phyloP scores from a whole-genome alignment of 768 basidiomycete genomes.

The Gelatoporia subvermispora region DNA sequence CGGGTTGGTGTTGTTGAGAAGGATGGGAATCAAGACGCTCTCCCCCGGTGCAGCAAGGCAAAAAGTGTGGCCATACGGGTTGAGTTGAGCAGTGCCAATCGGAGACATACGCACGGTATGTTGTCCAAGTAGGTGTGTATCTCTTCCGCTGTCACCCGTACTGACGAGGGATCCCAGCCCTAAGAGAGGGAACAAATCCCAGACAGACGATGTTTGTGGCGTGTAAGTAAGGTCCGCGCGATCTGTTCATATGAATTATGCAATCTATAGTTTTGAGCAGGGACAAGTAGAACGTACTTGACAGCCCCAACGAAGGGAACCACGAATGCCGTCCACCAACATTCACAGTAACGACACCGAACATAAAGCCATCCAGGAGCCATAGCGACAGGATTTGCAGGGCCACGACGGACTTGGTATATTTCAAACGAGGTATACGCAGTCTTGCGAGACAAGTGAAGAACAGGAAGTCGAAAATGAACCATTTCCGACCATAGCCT shows the following conservation, averaged over 20 bases:
- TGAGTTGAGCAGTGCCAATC: conserved; percentile 87
- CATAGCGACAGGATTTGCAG: conserved; percentile 59
- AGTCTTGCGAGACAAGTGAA: conserved; percentile 52
- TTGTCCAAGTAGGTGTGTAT: conserved; percentile 72
- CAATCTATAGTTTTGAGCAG: conserved; percentile 20
- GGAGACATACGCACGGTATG: conserved; percentile 92
- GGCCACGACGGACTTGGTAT: conserved; percentile 55
- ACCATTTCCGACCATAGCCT: conserved; percentile 60
- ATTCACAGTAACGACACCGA: conserved; percentile 66
- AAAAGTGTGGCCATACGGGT: conserved; percentile 68
- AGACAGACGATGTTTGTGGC: conserved; percentile 35
- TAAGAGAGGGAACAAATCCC: conserved; percentile 43
- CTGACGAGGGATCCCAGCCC: conserved; percentile 47
- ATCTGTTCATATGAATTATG: conserved; percentile 9
- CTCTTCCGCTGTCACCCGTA: conserved; percentile 34
- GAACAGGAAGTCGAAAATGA: conserved; percentile 63
- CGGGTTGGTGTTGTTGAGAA: conserved; percentile 88
- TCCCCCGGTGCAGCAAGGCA: conserved; percentile 57
- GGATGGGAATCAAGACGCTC: conserved; percentile 69
- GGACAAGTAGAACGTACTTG: conserved; percentile 25
- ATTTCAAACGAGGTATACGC: conserved; percentile 70
- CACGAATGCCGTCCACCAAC: conserved; percentile 31
- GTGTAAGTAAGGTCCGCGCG: conserved; percentile 11
- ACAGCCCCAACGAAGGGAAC: conserved; percentile 15
- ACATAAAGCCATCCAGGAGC: conserved; percentile 64